A percentile compares a stretch with the other conserved stretches of the same genome.
phyloP scores from a whole-genome alignment of 139 green algal genomes.

The Monoraphidium neglectum region DNA sequence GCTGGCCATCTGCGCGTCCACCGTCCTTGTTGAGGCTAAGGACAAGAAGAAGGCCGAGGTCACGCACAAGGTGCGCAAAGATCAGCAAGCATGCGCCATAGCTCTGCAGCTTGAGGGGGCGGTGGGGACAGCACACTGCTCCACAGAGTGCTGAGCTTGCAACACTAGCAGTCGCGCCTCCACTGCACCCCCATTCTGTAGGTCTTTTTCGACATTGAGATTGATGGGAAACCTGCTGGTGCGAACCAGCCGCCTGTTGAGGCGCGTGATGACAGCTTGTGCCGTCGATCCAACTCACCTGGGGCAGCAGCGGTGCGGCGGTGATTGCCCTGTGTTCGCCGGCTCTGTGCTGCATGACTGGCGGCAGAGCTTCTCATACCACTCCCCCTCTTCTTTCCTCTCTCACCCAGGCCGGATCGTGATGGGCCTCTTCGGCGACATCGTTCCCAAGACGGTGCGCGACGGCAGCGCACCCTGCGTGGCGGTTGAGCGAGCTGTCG shows the following conservation, averaged over 20 bases:
- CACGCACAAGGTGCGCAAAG: constrained; percentile 30
- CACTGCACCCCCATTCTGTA: constrained; percentile 10
- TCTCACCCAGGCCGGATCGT: constrained; percentile 69
- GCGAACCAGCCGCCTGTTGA: no score
- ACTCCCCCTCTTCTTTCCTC: no score
- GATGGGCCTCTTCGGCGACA: constrained; percentile 84
- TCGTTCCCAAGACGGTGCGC: constrained; percentile 85
- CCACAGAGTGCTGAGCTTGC: background rate
- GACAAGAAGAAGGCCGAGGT: constrained; percentile 35
- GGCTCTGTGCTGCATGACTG: no score
- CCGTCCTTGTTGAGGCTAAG: background rate
- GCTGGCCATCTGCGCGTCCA: no score
- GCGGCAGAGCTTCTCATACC: no score
- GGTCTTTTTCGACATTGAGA: constrained; percentile 75
- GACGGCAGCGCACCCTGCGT: no score
- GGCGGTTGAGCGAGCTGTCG: no score
- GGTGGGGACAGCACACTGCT: background rate
- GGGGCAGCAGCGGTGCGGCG: no score
- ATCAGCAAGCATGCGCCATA: background rate
- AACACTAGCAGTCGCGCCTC: background rate
- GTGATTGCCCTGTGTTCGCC: constrained; percentile 3
- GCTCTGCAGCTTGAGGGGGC: background rate
- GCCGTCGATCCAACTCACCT: no score
- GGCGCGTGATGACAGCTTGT: no score
- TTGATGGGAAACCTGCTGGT: constrained; percentile 63